Base-by-base conservation (phyloP, 2,329 filamentous ascomycete species). In the Corinectria fuckeliana region DNA sequence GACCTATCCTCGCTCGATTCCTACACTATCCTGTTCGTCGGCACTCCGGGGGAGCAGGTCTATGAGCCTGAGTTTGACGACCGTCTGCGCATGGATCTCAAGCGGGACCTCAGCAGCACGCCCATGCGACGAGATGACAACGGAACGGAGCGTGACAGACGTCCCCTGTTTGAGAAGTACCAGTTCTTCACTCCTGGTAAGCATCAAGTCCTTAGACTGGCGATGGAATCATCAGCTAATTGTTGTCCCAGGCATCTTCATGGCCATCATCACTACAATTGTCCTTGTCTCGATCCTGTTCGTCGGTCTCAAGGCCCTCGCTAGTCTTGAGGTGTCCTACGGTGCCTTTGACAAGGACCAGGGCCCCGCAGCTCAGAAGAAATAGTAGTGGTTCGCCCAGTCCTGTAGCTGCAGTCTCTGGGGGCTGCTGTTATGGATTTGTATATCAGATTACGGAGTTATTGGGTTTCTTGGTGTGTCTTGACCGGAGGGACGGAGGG, bases 331-430 rank as follows among this genome's bases (percentile, higher is more conserved):
- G 75, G 92, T 98, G 26, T 91, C 92, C 1, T 98, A 98, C 75
- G 92, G 91, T 63, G 93, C 95, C 2, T 99, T 98, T 74, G 94
- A 96, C 74, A 97, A 97, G 82, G 94, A 97, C 69, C 96, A 92
- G 82, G 92, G 93, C 0, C 91, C 92, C n/a, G 82, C 88, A 34
- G 90, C 90, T 28, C 91, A 96, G 78, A 96, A 93, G 86, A 96
- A 92, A 81, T 74, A 77, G 63, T 68, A 77, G 65, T 75, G 72
- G 70, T 66, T 38, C 41, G 11, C 28, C 21, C 21, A 28, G 42
- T 36, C 16, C 44, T 60, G 50, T 50, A 55, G 32, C 42, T 39
- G 34, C 36, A 20, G 30, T 9, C 16, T 50, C 56, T 50, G 45
- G 59, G 36, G 55, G 52, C 53, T 39, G 56, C 48, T 64, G 60